A percentile compares a stretch with the other conserved stretches of the same genome.
These are phyloP conservation scores for Microsporum audouinii DNA, from an alignment of 2,329 filamentous ascomycete species.

Conservation along the genomic window DNA sequence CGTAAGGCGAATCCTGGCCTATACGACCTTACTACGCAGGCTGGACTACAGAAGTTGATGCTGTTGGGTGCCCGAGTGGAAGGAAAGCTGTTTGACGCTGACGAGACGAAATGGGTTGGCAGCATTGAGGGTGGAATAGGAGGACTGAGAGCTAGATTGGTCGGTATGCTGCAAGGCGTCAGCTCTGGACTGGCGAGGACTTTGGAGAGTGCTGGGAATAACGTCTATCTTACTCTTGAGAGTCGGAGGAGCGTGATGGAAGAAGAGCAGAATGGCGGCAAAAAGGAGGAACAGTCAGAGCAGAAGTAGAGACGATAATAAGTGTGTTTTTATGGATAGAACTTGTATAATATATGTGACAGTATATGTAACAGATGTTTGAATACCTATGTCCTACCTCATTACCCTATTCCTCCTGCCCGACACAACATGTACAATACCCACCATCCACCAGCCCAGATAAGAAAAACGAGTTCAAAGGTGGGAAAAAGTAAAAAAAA, in stretches of 20 bases:
- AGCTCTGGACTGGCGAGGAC: constrained; percentile 64
- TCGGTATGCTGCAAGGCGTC: constrained; percentile 66
- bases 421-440: neutral
- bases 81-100: constrained; percentile 67
- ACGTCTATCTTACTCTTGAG: constrained; percentile 79
- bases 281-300: constrained; percentile 52
- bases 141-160: constrained; percentile 68
- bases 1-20: constrained; percentile 67
- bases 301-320: constrained; percentile 17
- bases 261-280: constrained; percentile 44
- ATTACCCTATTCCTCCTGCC: neutral
- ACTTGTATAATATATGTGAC: constrained; percentile 5
- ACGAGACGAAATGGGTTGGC: constrained; percentile 59
- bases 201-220: constrained; percentile 71
- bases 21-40: constrained; percentile 67
- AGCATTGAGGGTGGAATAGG: constrained; percentile 72
- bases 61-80: constrained; percentile 80
- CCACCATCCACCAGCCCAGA: neutral
- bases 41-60: constrained; percentile 73
- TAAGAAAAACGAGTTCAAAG: neutral
- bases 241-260: constrained; percentile 69
- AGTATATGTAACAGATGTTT: constrained; percentile 11
- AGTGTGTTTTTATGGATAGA: neutral
- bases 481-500: constrained; percentile 10
- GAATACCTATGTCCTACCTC: neutral